These are phyloP conservation scores for Erodium texanum DNA, from an alignment of 441 rosid genomes.

Conservation along the genomic window DNA sequence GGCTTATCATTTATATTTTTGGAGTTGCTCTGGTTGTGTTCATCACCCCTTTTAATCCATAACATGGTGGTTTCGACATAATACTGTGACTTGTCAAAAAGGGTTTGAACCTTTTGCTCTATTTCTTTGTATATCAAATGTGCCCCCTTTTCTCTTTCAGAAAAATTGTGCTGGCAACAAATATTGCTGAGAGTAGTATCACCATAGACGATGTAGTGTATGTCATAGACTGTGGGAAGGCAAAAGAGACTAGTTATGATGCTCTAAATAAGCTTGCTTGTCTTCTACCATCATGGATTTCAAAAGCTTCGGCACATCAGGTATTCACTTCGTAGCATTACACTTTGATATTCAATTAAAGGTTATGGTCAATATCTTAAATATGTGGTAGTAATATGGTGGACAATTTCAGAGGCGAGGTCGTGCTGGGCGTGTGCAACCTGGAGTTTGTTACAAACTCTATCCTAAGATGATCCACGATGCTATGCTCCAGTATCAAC, in stretches of 20 bases:
- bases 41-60: too few species aligned
- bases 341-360: slow-evolving; percentile 8
- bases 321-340: slow-evolving; percentile 30
- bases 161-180: slow-evolving; percentile 91
- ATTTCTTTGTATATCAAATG: neutral
- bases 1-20: too few species aligned
- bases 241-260: slow-evolving; percentile 94
- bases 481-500: slow-evolving; percentile 69
- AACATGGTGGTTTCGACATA: too few species aligned
- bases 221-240: slow-evolving; percentile 93
- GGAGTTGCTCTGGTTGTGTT: too few species aligned
- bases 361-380: slow-evolving; percentile 8
- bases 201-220: slow-evolving; percentile 93
- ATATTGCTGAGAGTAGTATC: slow-evolving; percentile 95
- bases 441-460: slow-evolving; percentile 85
- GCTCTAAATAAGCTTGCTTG: slow-evolving; percentile 94
- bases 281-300: slow-evolving; percentile 86
- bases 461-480: slow-evolving; percentile 77
- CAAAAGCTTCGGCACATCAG: slow-evolving; percentile 94
- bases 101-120: neutral
- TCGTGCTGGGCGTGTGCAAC: slow-evolving; percentile 95
- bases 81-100: neutral
- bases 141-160: slow-evolving; percentile 30
- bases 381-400: slow-evolving; percentile 10
- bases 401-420: slow-evolving; percentile 63